These are phyloP conservation scores for Aspergillus flavus DNA, from an alignment of 2,329 filamentous ascomycete species.

Conservation along the genomic window DNA sequence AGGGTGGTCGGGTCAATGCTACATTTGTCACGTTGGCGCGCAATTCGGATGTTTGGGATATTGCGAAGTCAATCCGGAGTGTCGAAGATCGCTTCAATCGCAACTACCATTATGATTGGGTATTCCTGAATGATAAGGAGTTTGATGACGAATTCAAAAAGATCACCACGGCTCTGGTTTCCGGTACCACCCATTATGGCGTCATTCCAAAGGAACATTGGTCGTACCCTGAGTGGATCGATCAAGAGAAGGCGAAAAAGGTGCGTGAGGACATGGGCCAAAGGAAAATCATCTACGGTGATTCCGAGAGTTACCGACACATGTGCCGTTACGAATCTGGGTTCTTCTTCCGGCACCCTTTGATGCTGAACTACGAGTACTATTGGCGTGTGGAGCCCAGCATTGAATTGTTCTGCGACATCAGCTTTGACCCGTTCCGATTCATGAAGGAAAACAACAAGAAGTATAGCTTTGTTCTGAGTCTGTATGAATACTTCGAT, in stretches of 20 bases:
- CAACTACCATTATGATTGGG: conserved; percentile 98
- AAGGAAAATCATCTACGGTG: conserved; percentile 96
- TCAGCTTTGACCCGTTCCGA: conserved; percentile 94
- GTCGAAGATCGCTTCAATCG: conserved; percentile 98
- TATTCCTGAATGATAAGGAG: conserved; percentile 94
- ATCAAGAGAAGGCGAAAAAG: conserved; percentile 87
- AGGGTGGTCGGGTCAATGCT: conserved; percentile 80
- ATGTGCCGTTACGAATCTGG: conserved; percentile 99
- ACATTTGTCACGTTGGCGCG: conserved; percentile 96
- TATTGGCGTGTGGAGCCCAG: conserved; percentile 99
- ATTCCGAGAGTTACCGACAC: conserved; percentile 95
- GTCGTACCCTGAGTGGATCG: conserved; percentile 95
- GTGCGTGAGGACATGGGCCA: conserved; percentile 92
- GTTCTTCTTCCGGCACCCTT: conserved; percentile 94
- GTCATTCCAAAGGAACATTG: conserved; percentile 89
- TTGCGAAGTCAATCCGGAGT: conserved; percentile 91
- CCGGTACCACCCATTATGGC: conserved; percentile 88
- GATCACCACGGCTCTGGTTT: conserved; percentile 85
- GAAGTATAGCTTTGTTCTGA: conserved; percentile 97
- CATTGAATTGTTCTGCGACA: conserved; percentile 93
- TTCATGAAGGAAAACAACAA: conserved; percentile 95
- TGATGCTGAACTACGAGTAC: conserved; percentile 97
- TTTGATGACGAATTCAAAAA: conserved; percentile 95
- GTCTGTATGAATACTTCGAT: conserved; percentile 93
- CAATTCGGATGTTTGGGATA: conserved; percentile 94